Conservation (phyloP, 495 filamentous ascomycete species). For the Xanthoparmelia taractica region DNA sequence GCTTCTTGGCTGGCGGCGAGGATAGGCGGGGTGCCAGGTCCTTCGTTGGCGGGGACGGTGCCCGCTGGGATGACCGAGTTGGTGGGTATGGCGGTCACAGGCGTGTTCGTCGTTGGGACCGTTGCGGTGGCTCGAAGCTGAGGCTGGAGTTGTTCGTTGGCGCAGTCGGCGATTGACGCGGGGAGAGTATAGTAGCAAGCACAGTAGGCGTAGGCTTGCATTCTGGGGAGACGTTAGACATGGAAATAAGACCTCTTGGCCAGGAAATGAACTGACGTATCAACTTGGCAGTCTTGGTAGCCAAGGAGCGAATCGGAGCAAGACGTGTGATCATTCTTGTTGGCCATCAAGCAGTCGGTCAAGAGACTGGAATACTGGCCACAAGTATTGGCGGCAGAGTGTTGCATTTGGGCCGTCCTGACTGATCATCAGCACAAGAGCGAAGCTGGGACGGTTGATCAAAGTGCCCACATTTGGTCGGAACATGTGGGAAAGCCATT, state of each 20-base stretch:
- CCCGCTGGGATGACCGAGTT: not conserved
- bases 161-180: slow-evolving; percentile 17
- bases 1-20: not conserved
- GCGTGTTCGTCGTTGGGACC: not conserved
- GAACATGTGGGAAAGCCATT: slow-evolving; percentile 17
- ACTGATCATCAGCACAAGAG: slow-evolving; percentile 5
- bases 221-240: slow-evolving; percentile 4
- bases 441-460: not conserved
- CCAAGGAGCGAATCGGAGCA: slow-evolving; percentile 19
- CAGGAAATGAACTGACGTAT: too few relatives aligned
- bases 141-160: slow-evolving; percentile 17
- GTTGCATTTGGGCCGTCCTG: slow-evolving; percentile 10
- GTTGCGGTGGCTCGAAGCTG: not conserved
- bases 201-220: slow-evolving; percentile 24
- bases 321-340: slow-evolving; percentile 2
- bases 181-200: slow-evolving; percentile 18
- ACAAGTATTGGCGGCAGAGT: slow-evolving; percentile 16
- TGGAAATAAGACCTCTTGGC: not conserved
- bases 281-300: slow-evolving; percentile 20
- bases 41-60: not conserved
- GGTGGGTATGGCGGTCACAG: not conserved
- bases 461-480: slow-evolving; percentile 14
- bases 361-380: slow-evolving; percentile 8
- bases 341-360: slow-evolving; percentile 14
- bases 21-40: not conserved